Evolutionary conservation across 306 rosid species (phyloP), one percentile per base, ranked within the genome.

Genomic region (Prunus mongolica): DNA sequence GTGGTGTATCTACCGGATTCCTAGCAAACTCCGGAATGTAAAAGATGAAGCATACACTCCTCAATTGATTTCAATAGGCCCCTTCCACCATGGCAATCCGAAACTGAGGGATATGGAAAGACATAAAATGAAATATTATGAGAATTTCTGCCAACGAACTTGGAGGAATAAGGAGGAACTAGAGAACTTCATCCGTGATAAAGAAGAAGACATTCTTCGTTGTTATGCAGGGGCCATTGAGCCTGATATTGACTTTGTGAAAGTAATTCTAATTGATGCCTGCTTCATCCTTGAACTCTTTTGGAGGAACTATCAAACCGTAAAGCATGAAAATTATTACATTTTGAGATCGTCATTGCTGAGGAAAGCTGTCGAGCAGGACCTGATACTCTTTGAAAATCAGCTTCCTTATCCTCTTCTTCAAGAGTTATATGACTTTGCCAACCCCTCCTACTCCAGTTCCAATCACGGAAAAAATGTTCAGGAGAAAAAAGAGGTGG

Each of bases 321-420:
- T 74, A 8, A 19, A 65, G 9, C 2, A 58, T 0, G 41, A 10
- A 6, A 51, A 60, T 24, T 88, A 88, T 74, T 69, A 52, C 60
- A 85, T 86, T n/a, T 14, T 85, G 5, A 65, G 83, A 1, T 83
- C 80, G 3, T 65, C 89, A 1, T 86, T 88, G 96, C 51, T 85
- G 5, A 50, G 66, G 34, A 76, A 46, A 63, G 75, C n/a, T 24
- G 56, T 87, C 3, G 30, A 74, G 65, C 77, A 76, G 46, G 96
- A 88, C 32, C 32, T 88, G 82, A 44, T 88, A 0, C n/a, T 91
- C 2, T 74, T 91, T 2, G 93, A 91, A 24, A 91, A 91, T 38
- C 96, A 85, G 34, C 76, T 90, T 24, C 96, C 92, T 0, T 80
- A 76, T 41, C 81, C 65, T 41, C 68, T 88, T 6, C 82, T 90